phyloP scores from a whole-genome alignment of 352 stramenopile genomes.

The Globisporangium middletonii region DNA sequence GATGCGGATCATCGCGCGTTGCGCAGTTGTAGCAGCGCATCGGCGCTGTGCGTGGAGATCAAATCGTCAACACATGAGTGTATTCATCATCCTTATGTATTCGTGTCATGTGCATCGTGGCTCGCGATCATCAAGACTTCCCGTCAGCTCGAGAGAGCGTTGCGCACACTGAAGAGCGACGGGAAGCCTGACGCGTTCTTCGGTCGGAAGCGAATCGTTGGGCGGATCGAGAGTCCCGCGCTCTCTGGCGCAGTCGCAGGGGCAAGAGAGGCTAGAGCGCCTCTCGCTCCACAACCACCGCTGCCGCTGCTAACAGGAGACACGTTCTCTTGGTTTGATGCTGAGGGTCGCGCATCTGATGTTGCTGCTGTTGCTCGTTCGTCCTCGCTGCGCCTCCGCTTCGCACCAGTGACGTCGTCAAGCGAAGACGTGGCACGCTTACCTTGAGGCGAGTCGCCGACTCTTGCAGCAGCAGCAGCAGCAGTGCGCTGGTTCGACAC shows the following conservation, averaged over 20 bases:
- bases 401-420: background rate
- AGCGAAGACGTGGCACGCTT: constrained; percentile 14
- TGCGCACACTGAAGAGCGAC: constrained; percentile 29
- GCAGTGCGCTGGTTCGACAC: constrained; percentile 3
- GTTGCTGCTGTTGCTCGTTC: background rate
- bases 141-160: constrained; percentile 1
- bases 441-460: constrained; percentile 20
- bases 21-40: too few relatives aligned
- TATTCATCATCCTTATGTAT: too few relatives aligned
- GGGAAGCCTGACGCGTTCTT: constrained; percentile 38
- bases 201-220: constrained; percentile 64
- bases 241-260: background rate
- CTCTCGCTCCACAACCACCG: background rate
- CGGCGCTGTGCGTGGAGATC: too few relatives aligned
- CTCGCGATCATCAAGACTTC: too few relatives aligned
- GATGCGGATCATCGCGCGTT: too few relatives aligned
- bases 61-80: too few relatives aligned
- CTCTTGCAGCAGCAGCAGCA: too few relatives aligned
- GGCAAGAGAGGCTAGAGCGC: background rate
- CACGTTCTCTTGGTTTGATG: constrained; percentile 10
- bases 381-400: background rate
- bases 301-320: background rate
- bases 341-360: background rate
- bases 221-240: constrained; percentile 42
- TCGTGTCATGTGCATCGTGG: too few relatives aligned